Percentiles rank a stretch among this genome's conserved stretches.
Conservation (phyloP, 2,329 filamentous ascomycete genomes). For the Nannizzia gypsea region DNA sequence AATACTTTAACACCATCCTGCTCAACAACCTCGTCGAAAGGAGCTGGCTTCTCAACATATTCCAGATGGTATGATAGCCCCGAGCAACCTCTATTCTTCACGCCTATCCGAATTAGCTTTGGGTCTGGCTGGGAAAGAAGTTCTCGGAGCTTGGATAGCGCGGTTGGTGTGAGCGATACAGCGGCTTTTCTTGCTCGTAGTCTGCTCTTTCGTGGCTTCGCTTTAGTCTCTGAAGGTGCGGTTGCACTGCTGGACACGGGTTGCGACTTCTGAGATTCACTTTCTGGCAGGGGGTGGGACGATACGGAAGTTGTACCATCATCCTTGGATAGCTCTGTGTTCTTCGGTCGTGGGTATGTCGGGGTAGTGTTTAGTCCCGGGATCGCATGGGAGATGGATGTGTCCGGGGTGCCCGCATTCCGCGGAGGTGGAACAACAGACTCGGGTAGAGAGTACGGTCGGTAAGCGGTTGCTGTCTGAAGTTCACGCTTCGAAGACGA, state of each 20-base stretch:
- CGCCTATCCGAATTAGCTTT: constrained; percentile 86
- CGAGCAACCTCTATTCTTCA: constrained; percentile 87
- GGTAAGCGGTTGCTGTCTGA: constrained; percentile 54
- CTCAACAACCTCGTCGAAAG: constrained; percentile 84
- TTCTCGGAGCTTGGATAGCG: constrained; percentile 63
- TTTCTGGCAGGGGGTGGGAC: constrained; percentile 45
- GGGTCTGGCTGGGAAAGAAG: constrained; percentile 76
- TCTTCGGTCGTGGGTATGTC: constrained; percentile 26
- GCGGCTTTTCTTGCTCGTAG: constrained; percentile 78
- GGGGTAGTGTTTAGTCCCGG: constrained; percentile 39
- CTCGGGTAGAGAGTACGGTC: constrained; percentile 46
- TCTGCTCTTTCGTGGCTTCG: constrained; percentile 51
- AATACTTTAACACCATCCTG: constrained; percentile 93
- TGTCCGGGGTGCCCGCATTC: constrained; percentile 47
- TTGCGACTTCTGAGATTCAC: constrained; percentile 56
- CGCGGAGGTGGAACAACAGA: constrained; percentile 44
- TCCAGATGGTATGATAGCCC: constrained; percentile 88
- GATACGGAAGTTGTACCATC: constrained; percentile 22
- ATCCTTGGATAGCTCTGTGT: neutral
- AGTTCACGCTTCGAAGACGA: constrained; percentile 49
- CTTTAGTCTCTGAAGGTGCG: constrained; percentile 25
- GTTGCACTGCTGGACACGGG: constrained; percentile 26
- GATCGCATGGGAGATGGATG: constrained; percentile 46
- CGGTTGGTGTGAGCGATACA: constrained; percentile 70
- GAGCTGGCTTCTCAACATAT: constrained; percentile 80